Base-by-base conservation (phyloP, 129 eudicot genomes). In the Escallonia herrerae region DNA sequence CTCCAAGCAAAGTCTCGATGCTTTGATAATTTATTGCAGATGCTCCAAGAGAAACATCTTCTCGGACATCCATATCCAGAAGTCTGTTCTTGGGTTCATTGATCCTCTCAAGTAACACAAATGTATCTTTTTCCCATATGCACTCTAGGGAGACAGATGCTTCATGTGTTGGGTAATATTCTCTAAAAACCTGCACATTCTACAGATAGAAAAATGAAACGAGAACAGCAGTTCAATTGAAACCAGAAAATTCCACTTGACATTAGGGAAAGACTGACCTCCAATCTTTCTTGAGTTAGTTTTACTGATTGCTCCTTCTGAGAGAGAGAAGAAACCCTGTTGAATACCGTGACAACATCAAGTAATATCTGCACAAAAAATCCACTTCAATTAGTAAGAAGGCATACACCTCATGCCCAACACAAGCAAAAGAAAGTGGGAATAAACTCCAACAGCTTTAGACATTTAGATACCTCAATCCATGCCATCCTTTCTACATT, bases 101-200 rank as follows among this genome's bases (percentile, higher is more conserved):
- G 48, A 37, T 63, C 66, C 46, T 79, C 81, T 93, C 95, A 47
- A 74, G 68, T 77, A 88, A 80, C 48, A 77, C 72, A 44, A 69
- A 89, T 63, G 83, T 93, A 64, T 89, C 86, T 45, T 81, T 82
- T 69, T 86, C 80, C 99, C 96, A 93, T 14, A 69, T 75, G 65
- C 93, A 89, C 41, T 89, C 90, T 60, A 93, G 72, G 63, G 65
- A 65, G 15, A 80, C 60, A 72, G 56, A 58, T 64, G 60, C 77
- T 69, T 89, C 93, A 67, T 76, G 76, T 61, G 54, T 56, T 2
- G 85, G 95, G 81, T 74, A 83, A 64, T 85, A 86, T 71, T 91
- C 97, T 57, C 94, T 72, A 67, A 75, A 86, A 7, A 86, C 91
- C 99, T 89, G 79, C 51, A 75, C 47, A 39, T 63, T 64, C 55